Base-by-base conservation (phyloP, 306 rosid species). In the Crataegus laevigata region DNA sequence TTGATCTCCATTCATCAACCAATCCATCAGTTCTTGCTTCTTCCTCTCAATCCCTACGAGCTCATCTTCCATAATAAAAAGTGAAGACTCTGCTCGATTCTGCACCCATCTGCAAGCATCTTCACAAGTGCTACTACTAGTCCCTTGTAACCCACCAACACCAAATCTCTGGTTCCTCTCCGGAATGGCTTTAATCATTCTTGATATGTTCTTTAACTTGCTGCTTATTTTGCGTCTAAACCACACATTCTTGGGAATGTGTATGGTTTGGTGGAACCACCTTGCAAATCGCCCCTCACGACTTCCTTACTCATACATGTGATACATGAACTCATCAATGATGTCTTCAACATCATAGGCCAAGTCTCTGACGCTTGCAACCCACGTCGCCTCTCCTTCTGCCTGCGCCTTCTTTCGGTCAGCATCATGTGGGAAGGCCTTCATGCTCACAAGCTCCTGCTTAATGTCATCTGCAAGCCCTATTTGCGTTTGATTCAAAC, bases 251-350 rank as follows among this genome's bases (percentile, higher is more conserved):
- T 22, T 42, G 18, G 69, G 69, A 40, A 74, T 24, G n/a, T 8
- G 13, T 6, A 55, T n/a, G 61, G 26, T 55, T n/a, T 3, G n/a
- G 61, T 55, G 6, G 26, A 55, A 4, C 13, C 25, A 55, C 13
- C 61, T 55, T 9, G 61, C 6, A 55, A 55, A 55, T 55, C 12
- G 26, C 6, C 45, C 69, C 68, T 28, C 43, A 61, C 26, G 12
- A 38, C 43, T 38, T 40, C 21, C 26, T 26, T 43, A 60, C 19
- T 61, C 29, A 61, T 43, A 25, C 42, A 21, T 17, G 0, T 28
- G 60, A 5, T 70, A 70, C 61, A 45, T 43, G 70, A 74, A 74
- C 47, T 61, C 78, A 26, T 73, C 69, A 18, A 68, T 76, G 38
- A 66, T 42, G 11, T 76, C 74, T 67, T 68, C 80, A 28, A 68